These are phyloP conservation scores for Cryptosporidium tyzzeri DNA, from an alignment of 169 alveolate species.

Conservation along the genomic window DNA sequence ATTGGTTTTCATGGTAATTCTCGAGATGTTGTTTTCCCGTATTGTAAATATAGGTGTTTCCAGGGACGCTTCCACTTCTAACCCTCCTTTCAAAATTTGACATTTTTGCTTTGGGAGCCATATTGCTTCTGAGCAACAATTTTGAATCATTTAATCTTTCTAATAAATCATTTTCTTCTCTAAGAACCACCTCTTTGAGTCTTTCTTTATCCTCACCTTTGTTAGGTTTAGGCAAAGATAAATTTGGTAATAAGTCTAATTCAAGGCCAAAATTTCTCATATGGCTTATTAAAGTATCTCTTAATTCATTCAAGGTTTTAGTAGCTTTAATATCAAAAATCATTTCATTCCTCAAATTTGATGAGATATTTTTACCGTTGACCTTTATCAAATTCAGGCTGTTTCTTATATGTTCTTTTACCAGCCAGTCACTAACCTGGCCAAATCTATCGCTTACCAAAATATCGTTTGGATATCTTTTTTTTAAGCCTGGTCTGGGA, in stretches of 20 bases:
- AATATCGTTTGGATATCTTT: background rate
- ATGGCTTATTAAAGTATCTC: background rate
- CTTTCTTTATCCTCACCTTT: background rate
- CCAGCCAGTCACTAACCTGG: conserved; percentile 19
- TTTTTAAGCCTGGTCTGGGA: background rate
- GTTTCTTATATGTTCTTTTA: background rate
- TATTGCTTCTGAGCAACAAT: background rate
- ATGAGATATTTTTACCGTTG: background rate
- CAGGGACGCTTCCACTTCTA: background rate
- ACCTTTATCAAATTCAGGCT: conserved; percentile 7
- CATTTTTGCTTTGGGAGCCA: background rate
- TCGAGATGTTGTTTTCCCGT: background rate
- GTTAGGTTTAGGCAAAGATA: background rate
- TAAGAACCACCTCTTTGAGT: background rate
- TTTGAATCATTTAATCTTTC: conserved; percentile 9
- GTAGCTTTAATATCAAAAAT: background rate
- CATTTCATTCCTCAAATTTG: background rate
- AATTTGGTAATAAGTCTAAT: background rate
- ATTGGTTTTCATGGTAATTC: background rate
- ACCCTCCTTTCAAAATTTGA: conserved; percentile 35
- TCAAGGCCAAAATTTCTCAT: conserved; percentile 11
- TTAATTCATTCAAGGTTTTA: background rate
- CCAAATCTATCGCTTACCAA: conserved; percentile 28
- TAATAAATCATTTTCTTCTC: background rate
- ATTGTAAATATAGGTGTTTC: conserved; percentile 3